Evolutionary conservation across 495 filamentous ascomycete genomes (phyloP).

Genomic region (Penicillium macrosclerotiorum): DNA sequence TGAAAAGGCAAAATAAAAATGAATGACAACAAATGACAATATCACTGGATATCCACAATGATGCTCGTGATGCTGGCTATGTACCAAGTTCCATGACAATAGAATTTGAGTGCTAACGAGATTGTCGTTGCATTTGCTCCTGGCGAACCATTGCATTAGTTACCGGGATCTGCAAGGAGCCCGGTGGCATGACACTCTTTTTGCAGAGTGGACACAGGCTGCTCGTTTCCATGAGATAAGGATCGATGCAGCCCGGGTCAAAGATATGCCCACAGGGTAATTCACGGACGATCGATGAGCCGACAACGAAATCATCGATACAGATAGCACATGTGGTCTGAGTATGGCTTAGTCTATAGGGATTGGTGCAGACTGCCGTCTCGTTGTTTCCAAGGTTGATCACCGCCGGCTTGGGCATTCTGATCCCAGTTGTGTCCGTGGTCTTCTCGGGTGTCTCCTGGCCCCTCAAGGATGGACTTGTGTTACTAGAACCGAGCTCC

Average conservation of each 20-base stretch:
- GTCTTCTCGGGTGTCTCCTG: neutral
- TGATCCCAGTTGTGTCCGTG: conserved; percentile 4
- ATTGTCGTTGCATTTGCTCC: conserved; percentile 52
- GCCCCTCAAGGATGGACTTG: no score
- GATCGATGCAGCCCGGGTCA: conserved; percentile 85
- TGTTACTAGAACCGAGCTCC: conserved; percentile 6
- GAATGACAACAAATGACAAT: no score
- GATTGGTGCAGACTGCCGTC: neutral
- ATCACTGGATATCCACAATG: neutral
- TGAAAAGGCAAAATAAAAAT: neutral
- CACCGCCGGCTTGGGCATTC: conserved; percentile 18
- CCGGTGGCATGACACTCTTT: conserved; percentile 63
- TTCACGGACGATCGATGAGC: conserved; percentile 69
- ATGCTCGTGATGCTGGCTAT: conserved; percentile 6
- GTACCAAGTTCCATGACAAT: neutral
- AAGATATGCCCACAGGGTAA: conserved; percentile 89
- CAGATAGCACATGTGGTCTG: conserved; percentile 78
- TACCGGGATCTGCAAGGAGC: conserved; percentile 62
- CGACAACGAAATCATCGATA: conserved; percentile 72
- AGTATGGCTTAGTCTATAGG: conserved; percentile 29
- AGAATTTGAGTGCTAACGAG: no score
- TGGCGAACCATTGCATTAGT: conserved; percentile 83
- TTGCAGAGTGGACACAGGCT: conserved; percentile 90
- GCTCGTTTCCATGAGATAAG: conserved; percentile 66
- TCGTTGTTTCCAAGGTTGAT: conserved; percentile 5